phyloP scores from a whole-genome alignment of 176 grass and related monocot species.

The Puccinellia tenuiflora region DNA sequence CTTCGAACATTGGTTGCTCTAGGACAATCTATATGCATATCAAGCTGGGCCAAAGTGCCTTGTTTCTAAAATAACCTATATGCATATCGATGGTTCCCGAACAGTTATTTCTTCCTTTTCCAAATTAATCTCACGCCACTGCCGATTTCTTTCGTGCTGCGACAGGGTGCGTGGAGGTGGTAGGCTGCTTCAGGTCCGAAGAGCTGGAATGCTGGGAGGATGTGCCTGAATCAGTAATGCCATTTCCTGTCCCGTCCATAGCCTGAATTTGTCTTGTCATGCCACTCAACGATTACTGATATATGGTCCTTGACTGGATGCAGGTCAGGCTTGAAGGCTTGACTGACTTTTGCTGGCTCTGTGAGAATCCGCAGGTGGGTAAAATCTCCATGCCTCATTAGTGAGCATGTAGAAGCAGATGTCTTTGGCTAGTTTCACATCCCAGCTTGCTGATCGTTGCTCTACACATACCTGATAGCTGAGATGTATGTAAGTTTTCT shows the following conservation, averaged over 20 bases:
- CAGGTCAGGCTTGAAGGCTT: conserved; percentile 83
- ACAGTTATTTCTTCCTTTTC: background rate
- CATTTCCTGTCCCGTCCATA: background rate
- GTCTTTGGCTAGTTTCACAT: too few relatives aligned
- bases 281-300: background rate
- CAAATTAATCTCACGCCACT: background rate
- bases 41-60: too few relatives aligned
- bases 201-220: conserved; percentile 68
- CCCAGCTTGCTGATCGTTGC: too few relatives aligned
- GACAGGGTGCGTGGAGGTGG: too few relatives aligned
- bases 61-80: too few relatives aligned
- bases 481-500: too few relatives aligned
- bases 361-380: conserved; percentile 62
- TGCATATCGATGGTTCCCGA: background rate
- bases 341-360: too few relatives aligned
- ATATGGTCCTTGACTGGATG: background rate
- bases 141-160: background rate
- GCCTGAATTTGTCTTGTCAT: background rate
- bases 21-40: background rate
- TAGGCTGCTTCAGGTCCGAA: conserved; percentile 64
- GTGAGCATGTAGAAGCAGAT: too few relatives aligned
- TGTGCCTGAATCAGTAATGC: conserved; percentile 61
- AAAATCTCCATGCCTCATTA: too few relatives aligned
- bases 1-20: background rate
- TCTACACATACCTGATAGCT: too few relatives aligned